Percentiles rank a stretch among this genome's conserved stretches.
These are phyloP conservation scores for Phoma sp. DNA, from an alignment of 2,329 filamentous ascomycete genomes.

Conservation along the genomic window DNA sequence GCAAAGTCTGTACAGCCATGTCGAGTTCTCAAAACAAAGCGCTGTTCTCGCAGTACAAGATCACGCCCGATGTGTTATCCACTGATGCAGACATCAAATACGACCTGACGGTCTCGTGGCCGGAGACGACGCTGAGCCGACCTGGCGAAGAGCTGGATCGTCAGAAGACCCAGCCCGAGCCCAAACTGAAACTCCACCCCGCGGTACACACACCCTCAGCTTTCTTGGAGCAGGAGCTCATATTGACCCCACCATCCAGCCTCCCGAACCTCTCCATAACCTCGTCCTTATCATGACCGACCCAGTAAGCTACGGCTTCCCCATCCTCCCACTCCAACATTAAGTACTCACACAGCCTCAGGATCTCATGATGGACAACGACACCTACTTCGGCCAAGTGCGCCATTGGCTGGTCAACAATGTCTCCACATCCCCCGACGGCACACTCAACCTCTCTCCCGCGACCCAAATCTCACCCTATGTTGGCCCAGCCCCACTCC, in stretches of 20 bases:
- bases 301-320: constrained; percentile 11
- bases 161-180: constrained; percentile 26
- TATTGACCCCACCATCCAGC: constrained; percentile 10
- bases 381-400: constrained; percentile 31
- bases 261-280: constrained; percentile 16
- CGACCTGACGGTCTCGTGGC: constrained; percentile 22
- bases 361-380: constrained; percentile 31
- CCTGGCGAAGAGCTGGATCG: constrained; percentile 22
- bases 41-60: constrained; percentile 17
- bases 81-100: constrained; percentile 16
- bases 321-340: no score
- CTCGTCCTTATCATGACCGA: constrained; percentile 29
- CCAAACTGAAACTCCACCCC: constrained; percentile 20
- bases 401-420: constrained; percentile 33
- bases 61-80: constrained; percentile 28
- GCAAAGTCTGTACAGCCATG: not conserved
- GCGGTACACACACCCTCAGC: constrained; percentile 6
- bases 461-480: constrained; percentile 23
- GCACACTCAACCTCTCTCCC: constrained; percentile 10
- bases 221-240: not conserved
- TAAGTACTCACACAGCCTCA: not conserved
- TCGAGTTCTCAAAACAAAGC: constrained; percentile 5
- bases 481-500: constrained; percentile 27
- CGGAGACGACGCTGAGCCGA: constrained; percentile 19
- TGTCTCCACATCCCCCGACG: constrained; percentile 16